These are phyloP conservation scores for Pisolithus marmoratus DNA, from an alignment of 768 basidiomycete genomes.

Conservation along the genomic window DNA sequence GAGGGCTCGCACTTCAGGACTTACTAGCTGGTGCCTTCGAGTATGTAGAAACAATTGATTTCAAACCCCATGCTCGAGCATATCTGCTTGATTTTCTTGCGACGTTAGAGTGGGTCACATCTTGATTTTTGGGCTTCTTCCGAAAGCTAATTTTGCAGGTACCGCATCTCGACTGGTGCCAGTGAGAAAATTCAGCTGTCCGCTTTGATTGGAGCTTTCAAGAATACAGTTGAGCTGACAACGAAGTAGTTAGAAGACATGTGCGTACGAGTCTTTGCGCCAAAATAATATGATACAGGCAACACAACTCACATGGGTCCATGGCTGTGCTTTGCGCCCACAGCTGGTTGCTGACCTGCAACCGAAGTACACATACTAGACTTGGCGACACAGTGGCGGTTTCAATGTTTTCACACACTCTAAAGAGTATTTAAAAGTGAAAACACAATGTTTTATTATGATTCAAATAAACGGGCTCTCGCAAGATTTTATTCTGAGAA, in stretches of 20 bases:
- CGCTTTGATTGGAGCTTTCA: conserved; percentile 87
- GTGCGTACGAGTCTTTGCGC: too few species aligned
- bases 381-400: too few species aligned
- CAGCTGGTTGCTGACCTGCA: too few species aligned
- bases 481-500: too few species aligned
- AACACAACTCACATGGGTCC: too few species aligned
- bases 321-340: too few species aligned
- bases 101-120: conserved; percentile 77
- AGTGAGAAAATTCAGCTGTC: conserved; percentile 94
- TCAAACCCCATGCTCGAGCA: conserved; percentile 80
- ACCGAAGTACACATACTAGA: too few species aligned
- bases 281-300: too few species aligned
- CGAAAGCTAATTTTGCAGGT: conserved; percentile 42
- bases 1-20: conserved; percentile 93
- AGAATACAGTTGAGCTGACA: conserved; percentile 80
- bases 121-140: background rate
- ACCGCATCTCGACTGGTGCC: conserved; percentile 87
- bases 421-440: too few species aligned
- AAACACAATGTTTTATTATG: too few species aligned
- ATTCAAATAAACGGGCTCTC: too few species aligned
- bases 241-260: conserved; percentile 28
- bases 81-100: conserved; percentile 91
- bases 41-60: conserved; percentile 78
- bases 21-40: conserved; percentile 89
- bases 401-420: too few species aligned